Base-by-base conservation (phyloP, 306 rosid species). In the Sphenostylis stenocarpa region DNA sequence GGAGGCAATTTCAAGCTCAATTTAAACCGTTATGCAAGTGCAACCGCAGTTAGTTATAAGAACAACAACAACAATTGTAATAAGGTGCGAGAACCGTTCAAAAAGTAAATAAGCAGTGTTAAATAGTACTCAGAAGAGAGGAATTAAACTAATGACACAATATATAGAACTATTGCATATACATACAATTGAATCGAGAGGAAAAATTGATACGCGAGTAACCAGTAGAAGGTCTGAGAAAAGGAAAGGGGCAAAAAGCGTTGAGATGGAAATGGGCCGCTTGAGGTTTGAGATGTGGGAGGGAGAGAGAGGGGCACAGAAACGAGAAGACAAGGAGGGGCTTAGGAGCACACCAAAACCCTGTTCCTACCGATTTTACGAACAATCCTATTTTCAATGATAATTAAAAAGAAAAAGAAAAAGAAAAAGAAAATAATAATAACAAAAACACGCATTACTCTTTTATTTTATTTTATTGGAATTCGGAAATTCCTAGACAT, bases 171-270 rank as follows among this genome's bases (percentile, higher is more conserved):
- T 48, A 14, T 5, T 16, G 43, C 7, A 60, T 14, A 9, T 4
- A 15, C n/a, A 48, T 60, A 38, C 7, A 51, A 65, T 19, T 66
- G 74, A 39, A 77, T 77, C 53, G 43, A 76, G 47, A 45, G n/a
- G 39, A 36, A 21, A 44, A 61, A 36, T 17, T 28, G 56, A 44
- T 8, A 73, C 2, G 17, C 5, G 34, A 6, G 12, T 15, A n/a
- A 33, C 14, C 3, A 12, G 31, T 51, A 55, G 38, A 73, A n/a
- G 19, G 4, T 49, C 52, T 75, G 44, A 3, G 11, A 61, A 19
- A 8, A 15, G 4, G 48, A 3, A 17, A 63, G 39, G 70, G 29
- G 67, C 33, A 7, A 45, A 77, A 19, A 20, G 7, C 26, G 74
- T 39, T 77, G n/a, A 66, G 38, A 65, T 1, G 2, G 72, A 49